phyloP scores from a whole-genome alignment of 345 rosid species.

The Alliaria petiolata region DNA sequence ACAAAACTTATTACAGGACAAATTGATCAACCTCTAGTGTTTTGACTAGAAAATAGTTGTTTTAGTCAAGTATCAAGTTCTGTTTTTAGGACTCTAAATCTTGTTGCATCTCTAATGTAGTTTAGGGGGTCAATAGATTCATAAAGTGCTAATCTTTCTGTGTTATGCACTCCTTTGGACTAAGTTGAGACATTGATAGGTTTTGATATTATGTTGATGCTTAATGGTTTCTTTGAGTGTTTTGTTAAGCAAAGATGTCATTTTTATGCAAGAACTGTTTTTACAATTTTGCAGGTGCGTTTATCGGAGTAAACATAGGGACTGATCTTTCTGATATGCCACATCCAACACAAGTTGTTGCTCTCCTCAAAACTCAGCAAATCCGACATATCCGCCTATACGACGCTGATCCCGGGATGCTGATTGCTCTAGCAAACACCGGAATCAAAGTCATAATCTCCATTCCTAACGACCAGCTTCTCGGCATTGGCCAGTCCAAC shows the following conservation, averaged over 20 bases:
- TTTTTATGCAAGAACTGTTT: not conserved
- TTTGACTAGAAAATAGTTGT: not conserved
- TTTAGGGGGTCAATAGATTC: too few relatives aligned
- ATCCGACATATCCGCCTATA: conserved; percentile 67
- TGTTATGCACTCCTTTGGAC: not conserved
- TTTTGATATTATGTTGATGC: not conserved
- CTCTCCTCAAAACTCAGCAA: conserved; percentile 72
- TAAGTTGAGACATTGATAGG: not conserved
- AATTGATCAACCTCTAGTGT: not conserved
- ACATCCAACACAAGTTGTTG: conserved; percentile 77
- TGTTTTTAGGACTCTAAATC: not conserved
- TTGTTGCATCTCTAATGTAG: not conserved
- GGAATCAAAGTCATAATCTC: conserved; percentile 70
- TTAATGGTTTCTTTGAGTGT: not conserved
- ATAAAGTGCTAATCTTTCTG: conserved; percentile 3
- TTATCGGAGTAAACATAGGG: conserved; percentile 72
- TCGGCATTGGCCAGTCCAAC: conserved; percentile 87
- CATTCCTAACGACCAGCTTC: conserved; percentile 77
- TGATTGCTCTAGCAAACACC: conserved; percentile 63
- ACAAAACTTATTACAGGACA: conserved; percentile 17
- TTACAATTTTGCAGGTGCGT: conserved; percentile 44
- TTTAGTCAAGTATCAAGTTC: too few relatives aligned
- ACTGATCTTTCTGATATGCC: conserved; percentile 81
- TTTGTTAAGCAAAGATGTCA: not conserved
- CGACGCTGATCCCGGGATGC: conserved; percentile 72